Conservation (phyloP, 2,329 filamentous ascomycete species). For the Colletotrichum theobromicola region DNA sequence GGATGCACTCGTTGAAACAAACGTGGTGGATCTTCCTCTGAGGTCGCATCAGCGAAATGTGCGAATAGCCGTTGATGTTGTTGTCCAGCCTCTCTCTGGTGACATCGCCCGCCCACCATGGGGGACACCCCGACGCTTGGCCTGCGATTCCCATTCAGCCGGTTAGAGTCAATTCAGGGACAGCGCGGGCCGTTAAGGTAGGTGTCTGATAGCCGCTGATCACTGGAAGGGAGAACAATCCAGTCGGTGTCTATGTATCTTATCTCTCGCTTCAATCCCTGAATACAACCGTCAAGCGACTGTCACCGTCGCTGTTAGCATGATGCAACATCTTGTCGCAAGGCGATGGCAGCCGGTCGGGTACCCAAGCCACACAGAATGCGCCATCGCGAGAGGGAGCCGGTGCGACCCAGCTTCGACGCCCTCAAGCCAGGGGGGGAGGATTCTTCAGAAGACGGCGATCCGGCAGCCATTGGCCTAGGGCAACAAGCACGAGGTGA, state of each 20-base stretch:
- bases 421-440: background rate
- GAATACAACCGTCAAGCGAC: background rate
- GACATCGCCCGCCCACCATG: background rate
- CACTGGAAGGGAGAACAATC: background rate
- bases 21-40: background rate
- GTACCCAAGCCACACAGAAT: background rate
- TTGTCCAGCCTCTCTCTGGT: background rate
- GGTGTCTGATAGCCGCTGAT: background rate
- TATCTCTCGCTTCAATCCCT: background rate
- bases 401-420: background rate
- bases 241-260: background rate
- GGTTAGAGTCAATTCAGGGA: background rate
- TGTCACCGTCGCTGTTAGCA: background rate
- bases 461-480: background rate
- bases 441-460: background rate
- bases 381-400: background rate
- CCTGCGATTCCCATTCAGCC: background rate
- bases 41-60: background rate
- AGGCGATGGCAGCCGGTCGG: background rate
- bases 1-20: background rate
- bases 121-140: background rate
- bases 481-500: background rate
- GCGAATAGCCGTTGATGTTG: background rate
- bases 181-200: background rate
- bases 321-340: background rate